Evolutionary conservation across 495 filamentous ascomycete species (phyloP), one percentile per base, ranked within the genome.

Genomic region (Letharia columbiana): DNA sequence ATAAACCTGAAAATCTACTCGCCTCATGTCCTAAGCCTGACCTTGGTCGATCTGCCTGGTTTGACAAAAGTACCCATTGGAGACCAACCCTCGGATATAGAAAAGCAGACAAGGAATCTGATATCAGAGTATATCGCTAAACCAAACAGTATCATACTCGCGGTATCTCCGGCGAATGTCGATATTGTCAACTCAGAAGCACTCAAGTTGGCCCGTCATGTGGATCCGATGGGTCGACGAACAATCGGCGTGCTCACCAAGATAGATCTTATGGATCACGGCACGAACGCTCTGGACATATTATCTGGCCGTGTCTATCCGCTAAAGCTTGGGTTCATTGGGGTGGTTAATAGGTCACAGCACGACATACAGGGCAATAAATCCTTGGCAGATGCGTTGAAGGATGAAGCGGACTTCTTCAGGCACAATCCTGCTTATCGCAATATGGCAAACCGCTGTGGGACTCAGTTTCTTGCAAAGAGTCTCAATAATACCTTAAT

Each of bases 1-100:
- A 99, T 99, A 74, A 98, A 99, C 74, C 82, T 99, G 59, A 99
- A 99, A 75, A 96, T 99, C 63, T 99, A 96, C 76, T 98, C 94
- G 33, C 95, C 94, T 6, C 89, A 97, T 78, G 95, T 99, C 58
- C 83, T 99, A 63, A 98, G 92, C 77, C 82, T 99, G 70, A 99
- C 94, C 12, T 81, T 99, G 71, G 95, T 99, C 65, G 94, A 99
- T 80, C 76, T 99, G 68, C 94, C 94, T 15, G 94, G 94, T 62
- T 79, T 99, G 68, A 99, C 94, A 63, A 99, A 99, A 81, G 93
- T 96, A 69, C 95, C 94, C 28, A 99, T 99, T 75, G 94, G 94
- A 63, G 94, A 99, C 75, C 94, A 99, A 76, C 94, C 94, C 28
- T 87, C 90, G 67, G 94, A 99, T 75, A 99, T 99, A 70, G 94